Evolutionary conservation across 306 rosid genomes (phyloP).

Genomic region (Gastrolobium bilobum): DNA sequence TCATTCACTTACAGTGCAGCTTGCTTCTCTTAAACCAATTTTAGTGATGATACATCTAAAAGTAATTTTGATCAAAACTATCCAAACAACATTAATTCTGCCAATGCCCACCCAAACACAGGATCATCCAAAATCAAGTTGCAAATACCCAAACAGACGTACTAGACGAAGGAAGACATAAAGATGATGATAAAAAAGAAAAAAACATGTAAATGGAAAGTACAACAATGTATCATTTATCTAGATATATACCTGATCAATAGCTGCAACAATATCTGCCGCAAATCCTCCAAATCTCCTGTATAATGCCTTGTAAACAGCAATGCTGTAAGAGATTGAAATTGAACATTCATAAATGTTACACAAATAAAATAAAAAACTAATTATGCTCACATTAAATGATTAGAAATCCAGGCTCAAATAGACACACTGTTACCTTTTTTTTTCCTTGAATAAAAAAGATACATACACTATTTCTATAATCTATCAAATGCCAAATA

Average conservation of each 20-base stretch:
- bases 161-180: not conserved
- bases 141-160: too few species aligned
- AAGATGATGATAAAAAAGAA: constrained; percentile 10
- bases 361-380: constrained; percentile 5
- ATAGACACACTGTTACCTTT: not conserved
- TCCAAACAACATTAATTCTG: too few species aligned
- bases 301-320: constrained; percentile 96
- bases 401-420: constrained; percentile 7
- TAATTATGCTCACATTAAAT: constrained; percentile 19
- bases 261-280: constrained; percentile 98
- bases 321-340: constrained; percentile 69
- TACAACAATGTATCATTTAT: constrained; percentile 33
- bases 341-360: constrained; percentile 38
- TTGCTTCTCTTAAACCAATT: too few species aligned
- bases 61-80: too few species aligned
- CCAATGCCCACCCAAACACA: too few species aligned
- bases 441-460: constrained; percentile 4
- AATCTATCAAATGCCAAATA: not conserved
- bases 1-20: too few species aligned
- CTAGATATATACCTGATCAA: constrained; percentile 78
- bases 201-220: constrained; percentile 25
- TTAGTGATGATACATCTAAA: too few species aligned
- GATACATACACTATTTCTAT: not conserved
- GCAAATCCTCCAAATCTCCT: constrained; percentile 96
- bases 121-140: too few species aligned